Conservation (phyloP, 1,284 basidiomycete species). For the Puccinia brachypodii region DNA sequence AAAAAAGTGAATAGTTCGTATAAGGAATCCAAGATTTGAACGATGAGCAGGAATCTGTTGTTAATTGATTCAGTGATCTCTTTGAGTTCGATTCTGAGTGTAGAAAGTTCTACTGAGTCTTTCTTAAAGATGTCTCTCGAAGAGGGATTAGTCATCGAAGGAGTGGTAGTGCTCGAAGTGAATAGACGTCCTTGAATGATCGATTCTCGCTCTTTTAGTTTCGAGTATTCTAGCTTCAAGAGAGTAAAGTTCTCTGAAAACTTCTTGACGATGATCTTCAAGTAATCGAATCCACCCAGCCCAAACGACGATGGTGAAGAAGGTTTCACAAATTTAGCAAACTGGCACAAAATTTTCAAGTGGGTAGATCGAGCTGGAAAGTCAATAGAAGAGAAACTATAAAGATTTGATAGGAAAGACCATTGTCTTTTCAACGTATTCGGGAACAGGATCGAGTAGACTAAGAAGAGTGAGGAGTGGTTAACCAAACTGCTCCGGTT, state of each 20-base stretch:
- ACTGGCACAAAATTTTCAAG: slow-evolving; percentile 20
- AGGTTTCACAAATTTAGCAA: slow-evolving; percentile 15
- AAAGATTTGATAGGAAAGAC: slow-evolving; percentile 10
- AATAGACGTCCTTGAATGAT: background rate
- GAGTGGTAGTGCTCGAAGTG: background rate
- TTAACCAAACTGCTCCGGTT: slow-evolving; percentile 25
- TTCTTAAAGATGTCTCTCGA: slow-evolving; percentile 1
- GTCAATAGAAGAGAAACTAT: slow-evolving; percentile 16
- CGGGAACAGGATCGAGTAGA: slow-evolving; percentile 31
- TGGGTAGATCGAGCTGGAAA: slow-evolving; percentile 18
- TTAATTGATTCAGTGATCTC: background rate
- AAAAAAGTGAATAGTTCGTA: background rate
- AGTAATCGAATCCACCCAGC: background rate
- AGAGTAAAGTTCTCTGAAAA: slow-evolving; percentile 13
- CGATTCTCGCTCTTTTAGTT: background rate
- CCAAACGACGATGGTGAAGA: background rate
- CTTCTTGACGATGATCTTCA: slow-evolving; percentile 18
- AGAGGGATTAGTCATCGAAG: background rate
- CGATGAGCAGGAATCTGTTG: background rate
- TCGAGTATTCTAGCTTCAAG: slow-evolving; percentile 13
- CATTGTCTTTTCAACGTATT: slow-evolving; percentile 12
- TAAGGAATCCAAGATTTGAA: slow-evolving; percentile 11
- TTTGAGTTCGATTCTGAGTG: background rate
- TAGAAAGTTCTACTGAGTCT: background rate
- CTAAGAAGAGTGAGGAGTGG: background rate